Evolutionary conservation across 129 eudicot species (phyloP), one percentile per base, ranked within the genome.

Genomic region (Kitagawia praeruptora): DNA sequence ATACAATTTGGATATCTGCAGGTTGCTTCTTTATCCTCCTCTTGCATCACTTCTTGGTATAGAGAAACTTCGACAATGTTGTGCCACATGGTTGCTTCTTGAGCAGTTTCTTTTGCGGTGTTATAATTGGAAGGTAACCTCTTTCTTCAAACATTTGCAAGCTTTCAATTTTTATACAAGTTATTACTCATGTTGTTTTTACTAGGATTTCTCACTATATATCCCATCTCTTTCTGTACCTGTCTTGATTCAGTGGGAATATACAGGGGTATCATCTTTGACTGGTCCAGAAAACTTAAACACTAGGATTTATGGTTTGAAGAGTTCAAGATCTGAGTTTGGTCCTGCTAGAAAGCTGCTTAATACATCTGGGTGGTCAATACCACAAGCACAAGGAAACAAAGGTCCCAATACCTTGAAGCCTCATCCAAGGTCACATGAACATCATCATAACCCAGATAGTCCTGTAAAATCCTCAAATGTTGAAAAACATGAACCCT

Each of bases 1-100:
- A 13, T 12, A 13, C 63, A 61, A 75, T 40, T 74, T 48, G 51
- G 70, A 73, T 76, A 28, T 83, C 44, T 85, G 77, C 97, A 96
- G 99, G 90, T 88, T 90, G 78, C 87, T 89, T 77, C 70, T 96
- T 66, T 96, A 96, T 85, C 99, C 99, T 81, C 84, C 90, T 83
- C 88, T 96, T 84, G 99, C 99, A 48, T 85, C 95, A 76, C 94
- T 96, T 86, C 97, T 96, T 86, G 99, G 99, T 64, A 92, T 96
- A 70, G 98, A 96, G 85, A 90, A 86, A 83, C 95, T 96, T 76
- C 98, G 97, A 56, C 93, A 92, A 64, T 89, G 92, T 78, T 96
- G 99, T 88, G 85, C 95, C 49, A 92, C 99, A 76, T 96, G 99
- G 99, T 90, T 96, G 89, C 88, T 92, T 84, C 96, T 96, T 75